These are phyloP conservation scores for Fusarium oligoseptatum DNA, from an alignment of 2,329 filamentous ascomycete species.

Conservation along the genomic window DNA sequence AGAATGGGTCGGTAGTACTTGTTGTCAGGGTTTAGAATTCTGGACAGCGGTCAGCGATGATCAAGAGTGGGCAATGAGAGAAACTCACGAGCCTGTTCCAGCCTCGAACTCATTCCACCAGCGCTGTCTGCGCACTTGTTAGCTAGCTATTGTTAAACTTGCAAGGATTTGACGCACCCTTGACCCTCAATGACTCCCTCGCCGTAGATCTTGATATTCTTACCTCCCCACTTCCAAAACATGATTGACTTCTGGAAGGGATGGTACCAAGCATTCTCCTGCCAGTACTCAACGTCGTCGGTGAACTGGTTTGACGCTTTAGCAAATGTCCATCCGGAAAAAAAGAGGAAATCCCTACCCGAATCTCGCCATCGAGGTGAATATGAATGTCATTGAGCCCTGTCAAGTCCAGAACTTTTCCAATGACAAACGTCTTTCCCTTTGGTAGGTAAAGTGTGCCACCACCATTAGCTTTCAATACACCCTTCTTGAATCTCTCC, in stretches of 20 bases:
- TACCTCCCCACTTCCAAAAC: slow-evolving; percentile 75
- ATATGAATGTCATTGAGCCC: slow-evolving; percentile 70
- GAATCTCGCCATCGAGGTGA: slow-evolving; percentile 68
- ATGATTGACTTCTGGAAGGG: slow-evolving; percentile 66
- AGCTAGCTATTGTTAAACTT: background rate
- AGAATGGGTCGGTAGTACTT: slow-evolving; percentile 70
- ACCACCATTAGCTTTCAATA: slow-evolving; percentile 69
- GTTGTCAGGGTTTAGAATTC: slow-evolving; percentile 65
- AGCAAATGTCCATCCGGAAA: too few species aligned
- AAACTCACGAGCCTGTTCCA: slow-evolving; percentile 31
- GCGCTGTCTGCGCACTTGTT: slow-evolving; percentile 15
- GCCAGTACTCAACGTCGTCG: slow-evolving; percentile 60
- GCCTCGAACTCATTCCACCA: slow-evolving; percentile 40
- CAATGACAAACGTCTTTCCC: slow-evolving; percentile 68
- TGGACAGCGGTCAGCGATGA: background rate
- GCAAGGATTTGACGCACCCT: slow-evolving; percentile 40
- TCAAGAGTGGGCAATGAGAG: rapidly evolving
- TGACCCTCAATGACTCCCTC: slow-evolving; percentile 69
- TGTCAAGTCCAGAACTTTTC: slow-evolving; percentile 69
- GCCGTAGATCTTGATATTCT: slow-evolving; percentile 71
- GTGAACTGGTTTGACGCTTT: slow-evolving; percentile 50
- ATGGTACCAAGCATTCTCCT: slow-evolving; percentile 56
- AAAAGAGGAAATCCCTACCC: background rate
- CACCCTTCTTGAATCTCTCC: slow-evolving; percentile 65
- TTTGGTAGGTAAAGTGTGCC: slow-evolving; percentile 68